A percentile compares a stretch with the other conserved stretches of the same genome.
These are phyloP conservation scores for Fraxinus quadrangulata DNA, from an alignment of 257 asterid species.

Conservation along the genomic window DNA sequence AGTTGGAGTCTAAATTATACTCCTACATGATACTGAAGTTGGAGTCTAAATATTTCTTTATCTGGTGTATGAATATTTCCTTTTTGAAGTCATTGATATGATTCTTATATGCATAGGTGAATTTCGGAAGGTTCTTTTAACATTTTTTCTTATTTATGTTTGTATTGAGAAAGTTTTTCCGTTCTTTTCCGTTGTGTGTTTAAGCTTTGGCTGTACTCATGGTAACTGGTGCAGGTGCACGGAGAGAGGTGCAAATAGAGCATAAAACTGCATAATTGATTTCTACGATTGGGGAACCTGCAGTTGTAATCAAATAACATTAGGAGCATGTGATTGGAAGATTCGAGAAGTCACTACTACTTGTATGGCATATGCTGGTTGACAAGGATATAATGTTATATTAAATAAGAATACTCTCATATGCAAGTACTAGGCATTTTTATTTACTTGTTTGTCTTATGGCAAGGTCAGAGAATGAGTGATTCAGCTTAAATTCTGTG, in stretches of 20 bases:
- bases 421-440: not conserved
- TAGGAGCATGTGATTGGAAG: not conserved
- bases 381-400: too few relatives aligned
- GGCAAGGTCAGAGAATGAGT: not conserved
- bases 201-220: not conserved
- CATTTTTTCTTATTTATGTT: not conserved
- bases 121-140: not conserved
- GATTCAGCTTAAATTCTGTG: not conserved
- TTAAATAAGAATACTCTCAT: not conserved
- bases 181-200: not conserved
- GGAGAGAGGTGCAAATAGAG: not conserved
- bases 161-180: not conserved
- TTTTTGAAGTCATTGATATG: too few relatives aligned
- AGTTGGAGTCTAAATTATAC: too few relatives aligned
- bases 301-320: too few relatives aligned
- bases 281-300: not conserved
- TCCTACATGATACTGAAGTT: too few relatives aligned
- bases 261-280: not conserved
- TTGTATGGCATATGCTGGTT: not conserved
- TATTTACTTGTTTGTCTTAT: not conserved
- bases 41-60: too few relatives aligned
- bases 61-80: too few relatives aligned
- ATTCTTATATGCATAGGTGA: not conserved
- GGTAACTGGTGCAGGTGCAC: not conserved
- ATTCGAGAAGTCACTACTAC: not conserved